Conservation (phyloP, 2,329 filamentous ascomycete species). For the Phyllosticta citribraziliensis region DNA sequence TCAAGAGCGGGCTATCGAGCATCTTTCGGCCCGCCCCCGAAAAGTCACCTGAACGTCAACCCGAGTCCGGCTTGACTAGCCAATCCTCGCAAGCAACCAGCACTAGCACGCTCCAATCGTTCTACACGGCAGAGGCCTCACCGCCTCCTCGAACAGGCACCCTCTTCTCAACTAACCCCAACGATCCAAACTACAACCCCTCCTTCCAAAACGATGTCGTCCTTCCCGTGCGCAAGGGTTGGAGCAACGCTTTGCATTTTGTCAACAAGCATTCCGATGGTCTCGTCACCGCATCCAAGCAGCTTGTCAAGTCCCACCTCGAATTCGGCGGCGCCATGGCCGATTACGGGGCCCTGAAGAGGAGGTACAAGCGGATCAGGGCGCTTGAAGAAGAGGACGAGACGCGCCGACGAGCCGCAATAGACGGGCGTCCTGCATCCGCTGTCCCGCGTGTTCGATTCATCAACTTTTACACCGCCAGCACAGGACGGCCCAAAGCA, state of each 20-base stretch:
- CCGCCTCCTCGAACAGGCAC: conserved; percentile 25
- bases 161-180: conserved; percentile 27
- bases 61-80: conserved; percentile 9
- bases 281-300: conserved; percentile 57
- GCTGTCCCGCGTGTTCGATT: conserved; percentile 57
- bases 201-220: conserved; percentile 65
- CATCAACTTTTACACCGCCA: conserved; percentile 85
- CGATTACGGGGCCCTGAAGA: conserved; percentile 61
- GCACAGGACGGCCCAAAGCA: conserved; percentile 57
- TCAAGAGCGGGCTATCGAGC: conserved; percentile 71
- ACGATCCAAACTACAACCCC: conserved; percentile 62
- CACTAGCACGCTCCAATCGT: neutral
- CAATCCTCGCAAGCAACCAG: neutral
- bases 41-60: conserved; percentile 12
- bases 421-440: conserved; percentile 15
- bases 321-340: conserved; percentile 76
- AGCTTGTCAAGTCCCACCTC: conserved; percentile 68
- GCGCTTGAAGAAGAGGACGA: conserved; percentile 60
- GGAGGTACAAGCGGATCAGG: conserved; percentile 59
- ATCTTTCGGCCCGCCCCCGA: conserved; percentile 49
- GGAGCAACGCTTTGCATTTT: conserved; percentile 62
- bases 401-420: conserved; percentile 20
- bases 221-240: conserved; percentile 58
- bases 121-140: neutral
- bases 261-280: conserved; percentile 71